A percentile compares a stretch with the other conserved stretches of the same genome.
Conservation (phyloP, 1,284 basidiomycete genomes). For the Melampsora larici-populina region DNA sequence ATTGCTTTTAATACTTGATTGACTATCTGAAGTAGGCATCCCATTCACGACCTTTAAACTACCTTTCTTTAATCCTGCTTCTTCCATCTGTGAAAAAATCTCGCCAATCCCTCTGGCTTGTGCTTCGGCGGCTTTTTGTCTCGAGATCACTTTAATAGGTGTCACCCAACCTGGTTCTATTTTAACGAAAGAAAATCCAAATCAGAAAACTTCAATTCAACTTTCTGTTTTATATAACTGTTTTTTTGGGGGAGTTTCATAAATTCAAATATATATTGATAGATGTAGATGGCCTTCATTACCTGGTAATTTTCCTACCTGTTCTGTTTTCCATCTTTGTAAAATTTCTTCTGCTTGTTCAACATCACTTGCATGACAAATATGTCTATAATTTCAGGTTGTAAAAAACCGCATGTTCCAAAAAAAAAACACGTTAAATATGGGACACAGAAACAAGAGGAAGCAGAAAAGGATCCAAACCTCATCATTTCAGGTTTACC, state of each 20-base stretch:
- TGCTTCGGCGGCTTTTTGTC: constrained; percentile 9
- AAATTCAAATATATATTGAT: no score
- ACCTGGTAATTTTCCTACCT: constrained; percentile 86
- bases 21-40: background rate
- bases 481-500: constrained; percentile 31
- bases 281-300: no score
- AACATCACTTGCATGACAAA: constrained; percentile 87
- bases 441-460: background rate
- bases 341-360: constrained; percentile 86
- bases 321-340: constrained; percentile 83
- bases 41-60: constrained; percentile 6
- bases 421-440: no score
- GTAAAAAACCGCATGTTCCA: no score
- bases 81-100: background rate
- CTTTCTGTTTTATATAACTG: no score
- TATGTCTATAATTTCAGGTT: no score
- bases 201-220: background rate
- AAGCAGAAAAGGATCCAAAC: constrained; percentile 12
- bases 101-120: constrained; percentile 4
- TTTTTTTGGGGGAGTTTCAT: no score
- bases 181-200: background rate
- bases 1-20: background rate
- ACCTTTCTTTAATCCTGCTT: background rate
- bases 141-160: background rate
- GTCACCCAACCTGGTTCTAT: background rate